Evolutionary conservation across 768 basidiomycete species (phyloP).

Genomic region (Lactarius psammicola): DNA sequence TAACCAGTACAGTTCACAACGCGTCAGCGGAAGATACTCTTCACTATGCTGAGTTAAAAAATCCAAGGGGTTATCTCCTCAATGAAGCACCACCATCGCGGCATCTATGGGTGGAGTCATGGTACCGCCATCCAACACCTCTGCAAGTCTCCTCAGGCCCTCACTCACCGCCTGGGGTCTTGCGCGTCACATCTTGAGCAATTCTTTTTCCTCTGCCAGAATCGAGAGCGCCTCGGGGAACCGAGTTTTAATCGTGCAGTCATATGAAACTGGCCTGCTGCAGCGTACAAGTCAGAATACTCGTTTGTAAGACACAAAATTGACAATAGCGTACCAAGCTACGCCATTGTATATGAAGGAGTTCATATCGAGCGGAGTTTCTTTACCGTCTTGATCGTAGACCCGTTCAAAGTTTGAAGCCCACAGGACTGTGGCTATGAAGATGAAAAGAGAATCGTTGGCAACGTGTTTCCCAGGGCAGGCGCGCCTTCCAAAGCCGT

Average conservation of each 20-base stretch:
- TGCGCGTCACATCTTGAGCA: neutral
- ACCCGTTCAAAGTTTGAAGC: constrained; percentile 22
- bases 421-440: constrained; percentile 28
- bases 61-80: no score
- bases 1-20: no score
- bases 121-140: no score
- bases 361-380: neutral
- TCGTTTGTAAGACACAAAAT: neutral
- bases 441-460: constrained; percentile 26
- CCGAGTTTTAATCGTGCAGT: neutral
- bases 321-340: constrained; percentile 11
- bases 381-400: constrained; percentile 5
- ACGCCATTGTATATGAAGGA: neutral
- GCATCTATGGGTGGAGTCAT: no score
- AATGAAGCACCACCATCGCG: no score
- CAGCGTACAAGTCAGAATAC: neutral
- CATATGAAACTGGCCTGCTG: constrained; percentile 1
- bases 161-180: no score
- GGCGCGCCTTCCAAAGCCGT: constrained; percentile 15
- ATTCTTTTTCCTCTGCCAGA: constrained; percentile 1
- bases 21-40: no score
- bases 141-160: no score
- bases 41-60: no score
- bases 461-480: constrained; percentile 28
- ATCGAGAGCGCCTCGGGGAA: constrained; percentile 3